These are phyloP conservation scores for Erigeron canadensis DNA, from an alignment of 129 eudicot genomes.

Conservation along the genomic window DNA sequence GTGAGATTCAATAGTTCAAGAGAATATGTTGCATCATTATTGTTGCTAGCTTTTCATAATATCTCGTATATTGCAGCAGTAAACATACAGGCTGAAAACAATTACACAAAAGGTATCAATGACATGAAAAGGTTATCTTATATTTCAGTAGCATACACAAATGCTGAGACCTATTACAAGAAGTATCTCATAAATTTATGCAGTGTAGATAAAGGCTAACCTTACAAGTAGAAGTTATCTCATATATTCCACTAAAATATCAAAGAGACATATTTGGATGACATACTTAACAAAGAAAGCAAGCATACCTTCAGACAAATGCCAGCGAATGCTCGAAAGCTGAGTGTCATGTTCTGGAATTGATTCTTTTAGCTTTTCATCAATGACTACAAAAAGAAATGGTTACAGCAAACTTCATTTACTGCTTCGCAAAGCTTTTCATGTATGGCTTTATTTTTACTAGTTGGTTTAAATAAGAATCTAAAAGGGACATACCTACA, in stretches of 20 bases:
- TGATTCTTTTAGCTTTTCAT: conserved; percentile 81
- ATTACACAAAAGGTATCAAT: not conserved
- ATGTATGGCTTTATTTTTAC: conserved; percentile 7
- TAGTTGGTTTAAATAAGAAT: not conserved
- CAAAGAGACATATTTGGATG: not conserved
- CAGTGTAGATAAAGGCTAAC: too few relatives aligned
- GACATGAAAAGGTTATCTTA: not conserved
- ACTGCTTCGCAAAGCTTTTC: conserved; percentile 2
- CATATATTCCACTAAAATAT: not conserved
- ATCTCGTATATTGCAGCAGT: not conserved
- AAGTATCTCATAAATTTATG: too few relatives aligned
- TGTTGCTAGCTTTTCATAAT: not conserved
- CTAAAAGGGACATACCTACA: conserved; percentile 58
- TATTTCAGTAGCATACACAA: not conserved
- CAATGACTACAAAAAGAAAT: conserved; percentile 71
- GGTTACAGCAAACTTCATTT: conserved; percentile 8
- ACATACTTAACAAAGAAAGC: not conserved
- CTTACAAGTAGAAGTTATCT: not conserved
- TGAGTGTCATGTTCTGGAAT: conserved; percentile 80
- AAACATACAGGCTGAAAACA: not conserved
- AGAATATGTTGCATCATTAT: not conserved
- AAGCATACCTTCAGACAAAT: conserved; percentile 85
- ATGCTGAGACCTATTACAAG: not conserved
- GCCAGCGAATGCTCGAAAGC: conserved; percentile 90
- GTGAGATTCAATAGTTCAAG: not conserved